Percentiles rank a stretch among this genome's conserved stretches.
phyloP scores from a whole-genome alignment of 345 rosid species.

The Abelmoschus esculentus region DNA sequence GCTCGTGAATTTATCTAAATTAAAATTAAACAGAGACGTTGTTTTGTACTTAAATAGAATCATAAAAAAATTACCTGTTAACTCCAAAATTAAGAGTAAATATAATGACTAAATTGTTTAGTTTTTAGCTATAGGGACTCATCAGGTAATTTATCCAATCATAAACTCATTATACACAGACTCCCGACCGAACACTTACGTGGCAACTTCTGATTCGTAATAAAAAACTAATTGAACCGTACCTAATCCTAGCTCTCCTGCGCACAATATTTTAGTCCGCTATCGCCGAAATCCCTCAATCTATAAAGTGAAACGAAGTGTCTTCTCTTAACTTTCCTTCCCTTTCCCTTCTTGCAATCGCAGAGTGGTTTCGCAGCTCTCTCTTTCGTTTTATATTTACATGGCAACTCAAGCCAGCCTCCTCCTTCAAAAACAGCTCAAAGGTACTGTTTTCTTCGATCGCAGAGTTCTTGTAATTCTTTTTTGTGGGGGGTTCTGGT shows the following conservation, averaged over 20 bases:
- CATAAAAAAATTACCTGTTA: too few species aligned
- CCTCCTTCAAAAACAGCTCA: slow-evolving; percentile 93
- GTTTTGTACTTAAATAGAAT: too few species aligned
- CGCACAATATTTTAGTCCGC: not conserved
- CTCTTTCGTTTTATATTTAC: slow-evolving; percentile 51
- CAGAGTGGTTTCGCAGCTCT: slow-evolving; percentile 39
- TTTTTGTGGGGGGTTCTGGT: not conserved
- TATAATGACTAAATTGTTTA: too few species aligned
- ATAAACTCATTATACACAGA: not conserved
- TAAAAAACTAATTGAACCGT: not conserved
- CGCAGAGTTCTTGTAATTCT: not conserved
- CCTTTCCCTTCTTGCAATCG: slow-evolving; percentile 5
- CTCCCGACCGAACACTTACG: not conserved
- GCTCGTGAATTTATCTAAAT: too few species aligned
- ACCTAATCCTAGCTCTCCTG: not conserved
- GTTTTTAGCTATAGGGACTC: too few species aligned
- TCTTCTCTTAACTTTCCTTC: slow-evolving; percentile 16
- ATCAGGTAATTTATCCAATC: too few species aligned
- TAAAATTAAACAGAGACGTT: too few species aligned
- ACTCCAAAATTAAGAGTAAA: too few species aligned
- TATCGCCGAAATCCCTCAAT: slow-evolving; percentile 11
- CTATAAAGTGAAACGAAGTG: slow-evolving; percentile 13
- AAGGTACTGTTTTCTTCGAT: slow-evolving; percentile 31
- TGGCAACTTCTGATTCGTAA: not conserved
- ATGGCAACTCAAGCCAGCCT: slow-evolving; percentile 81